phyloP scores from a whole-genome alignment of 345 rosid species.

The Dipteronia sinensis region DNA sequence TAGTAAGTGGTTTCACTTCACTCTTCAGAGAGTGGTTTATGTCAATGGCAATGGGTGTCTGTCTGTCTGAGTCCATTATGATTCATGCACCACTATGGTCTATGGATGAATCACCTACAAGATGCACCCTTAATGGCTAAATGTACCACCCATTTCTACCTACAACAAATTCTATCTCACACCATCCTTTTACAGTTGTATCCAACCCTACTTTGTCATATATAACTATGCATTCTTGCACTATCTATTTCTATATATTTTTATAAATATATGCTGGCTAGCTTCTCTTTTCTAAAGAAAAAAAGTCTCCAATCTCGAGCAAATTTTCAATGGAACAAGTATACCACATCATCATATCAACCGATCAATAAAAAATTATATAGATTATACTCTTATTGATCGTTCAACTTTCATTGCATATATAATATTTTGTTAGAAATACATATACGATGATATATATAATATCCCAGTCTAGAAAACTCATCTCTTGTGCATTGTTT shows the following conservation, averaged over 20 bases:
- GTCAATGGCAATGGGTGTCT: slow-evolving; percentile 25
- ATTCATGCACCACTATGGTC: slow-evolving; percentile 38
- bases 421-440: too few species aligned
- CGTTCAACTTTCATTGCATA: too few species aligned
- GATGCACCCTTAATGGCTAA: slow-evolving; percentile 39
- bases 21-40: slow-evolving; percentile 21
- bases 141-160: slow-evolving; percentile 19
- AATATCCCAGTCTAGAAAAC: too few species aligned
- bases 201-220: not conserved
- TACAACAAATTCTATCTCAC: slow-evolving; percentile 5
- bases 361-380: too few species aligned
- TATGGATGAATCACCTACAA: slow-evolving; percentile 39
- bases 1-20: slow-evolving; percentile 27
- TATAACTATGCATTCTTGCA: not conserved
- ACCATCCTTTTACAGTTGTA: slow-evolving; percentile 10
- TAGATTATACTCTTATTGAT: too few species aligned
- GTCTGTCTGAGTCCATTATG: slow-evolving; percentile 9
- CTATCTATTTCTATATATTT: not conserved
- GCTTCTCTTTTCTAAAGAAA: too few species aligned
- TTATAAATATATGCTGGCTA: too few species aligned
- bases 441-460: too few species aligned
- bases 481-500: too few species aligned
- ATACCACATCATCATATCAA: too few species aligned
- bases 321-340: too few species aligned
- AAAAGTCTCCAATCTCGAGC: too few species aligned